These are phyloP conservation scores for Oemleria cerasiformis DNA, from an alignment of 306 rosid genomes.

Conservation along the genomic window DNA sequence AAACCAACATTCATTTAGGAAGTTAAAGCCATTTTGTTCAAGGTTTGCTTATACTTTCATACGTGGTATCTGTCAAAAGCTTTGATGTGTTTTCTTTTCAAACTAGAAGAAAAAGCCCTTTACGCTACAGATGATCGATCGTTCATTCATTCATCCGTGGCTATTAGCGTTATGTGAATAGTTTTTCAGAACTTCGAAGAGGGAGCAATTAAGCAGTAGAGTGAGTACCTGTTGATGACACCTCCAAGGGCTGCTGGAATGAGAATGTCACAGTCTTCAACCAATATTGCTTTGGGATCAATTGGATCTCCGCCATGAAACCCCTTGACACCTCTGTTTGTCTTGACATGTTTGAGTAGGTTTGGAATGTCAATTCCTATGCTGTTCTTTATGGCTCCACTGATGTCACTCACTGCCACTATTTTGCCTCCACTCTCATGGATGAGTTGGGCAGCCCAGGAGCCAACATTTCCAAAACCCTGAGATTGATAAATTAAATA, in stretches of 20 bases:
- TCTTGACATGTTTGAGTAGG: constrained; percentile 54
- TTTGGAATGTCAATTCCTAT: constrained; percentile 75
- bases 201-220: not conserved
- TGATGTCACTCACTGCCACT: constrained; percentile 85
- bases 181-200: not conserved
- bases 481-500: constrained; percentile 17
- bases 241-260: constrained; percentile 98
- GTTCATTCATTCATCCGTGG: too few relatives aligned
- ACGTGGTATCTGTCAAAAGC: not conserved
- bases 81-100: not conserved
- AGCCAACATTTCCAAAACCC: constrained; percentile 96
- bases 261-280: constrained; percentile 81
- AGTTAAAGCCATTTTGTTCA: not conserved
- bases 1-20: constrained; percentile 4
- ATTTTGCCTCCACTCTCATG: constrained; percentile 79
- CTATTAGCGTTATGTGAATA: not conserved
- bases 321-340: constrained; percentile 63
- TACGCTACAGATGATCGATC: too few relatives aligned
- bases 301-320: constrained; percentile 66
- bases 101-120: too few relatives aligned
- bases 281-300: constrained; percentile 56
- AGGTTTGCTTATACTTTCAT: not conserved
- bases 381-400: constrained; percentile 71
- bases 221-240: constrained; percentile 62
- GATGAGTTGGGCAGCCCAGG: constrained; percentile 86